Percentiles rank a stretch among this genome's conserved stretches.
Conservation (phyloP, 495 filamentous ascomycete species). For the Platismatia glauca region DNA sequence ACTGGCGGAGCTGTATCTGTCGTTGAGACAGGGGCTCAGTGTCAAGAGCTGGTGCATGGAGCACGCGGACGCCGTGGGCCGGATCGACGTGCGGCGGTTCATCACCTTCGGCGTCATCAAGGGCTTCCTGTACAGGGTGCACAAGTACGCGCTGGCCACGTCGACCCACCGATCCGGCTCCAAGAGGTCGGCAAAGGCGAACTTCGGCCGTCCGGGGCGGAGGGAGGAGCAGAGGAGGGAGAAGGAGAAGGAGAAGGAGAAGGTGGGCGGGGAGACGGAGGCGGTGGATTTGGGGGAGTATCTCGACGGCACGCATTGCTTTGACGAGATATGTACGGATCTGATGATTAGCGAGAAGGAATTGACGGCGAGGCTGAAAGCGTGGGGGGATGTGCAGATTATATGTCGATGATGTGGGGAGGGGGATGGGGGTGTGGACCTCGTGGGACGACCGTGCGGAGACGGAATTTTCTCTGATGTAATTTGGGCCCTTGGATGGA, state of each 20-base stretch:
- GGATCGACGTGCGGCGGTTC: slow-evolving; percentile 80
- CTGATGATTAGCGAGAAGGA: slow-evolving; percentile 49
- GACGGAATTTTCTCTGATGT: not conserved
- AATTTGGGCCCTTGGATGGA: not conserved
- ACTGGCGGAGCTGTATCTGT: slow-evolving; percentile 59
- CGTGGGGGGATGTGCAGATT: slow-evolving; percentile 45
- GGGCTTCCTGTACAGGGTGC: slow-evolving; percentile 86
- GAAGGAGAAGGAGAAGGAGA: not conserved
- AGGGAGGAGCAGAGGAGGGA: not conserved
- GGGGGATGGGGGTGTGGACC: not conserved
- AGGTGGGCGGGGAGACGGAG: not conserved
- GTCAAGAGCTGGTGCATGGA: slow-evolving; percentile 73
- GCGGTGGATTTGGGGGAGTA: slow-evolving; percentile 48
- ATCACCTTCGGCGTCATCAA: slow-evolving; percentile 96
- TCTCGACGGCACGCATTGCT: slow-evolving; percentile 71
- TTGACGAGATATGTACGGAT: slow-evolving; percentile 89
- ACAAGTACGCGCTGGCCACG: slow-evolving; percentile 74
- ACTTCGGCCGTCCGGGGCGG: not conserved
- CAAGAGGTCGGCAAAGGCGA: not conserved
- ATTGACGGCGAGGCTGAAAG: slow-evolving; percentile 42
- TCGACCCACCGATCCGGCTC: not conserved
- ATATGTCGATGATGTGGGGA: slow-evolving; percentile 41
- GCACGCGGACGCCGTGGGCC: slow-evolving; percentile 54
- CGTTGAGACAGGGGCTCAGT: slow-evolving; percentile 65
- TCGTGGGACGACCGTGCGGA: not conserved